Conservation (phyloP, 2,329 filamentous ascomycete species). For the Sarocladium oryzae region DNA sequence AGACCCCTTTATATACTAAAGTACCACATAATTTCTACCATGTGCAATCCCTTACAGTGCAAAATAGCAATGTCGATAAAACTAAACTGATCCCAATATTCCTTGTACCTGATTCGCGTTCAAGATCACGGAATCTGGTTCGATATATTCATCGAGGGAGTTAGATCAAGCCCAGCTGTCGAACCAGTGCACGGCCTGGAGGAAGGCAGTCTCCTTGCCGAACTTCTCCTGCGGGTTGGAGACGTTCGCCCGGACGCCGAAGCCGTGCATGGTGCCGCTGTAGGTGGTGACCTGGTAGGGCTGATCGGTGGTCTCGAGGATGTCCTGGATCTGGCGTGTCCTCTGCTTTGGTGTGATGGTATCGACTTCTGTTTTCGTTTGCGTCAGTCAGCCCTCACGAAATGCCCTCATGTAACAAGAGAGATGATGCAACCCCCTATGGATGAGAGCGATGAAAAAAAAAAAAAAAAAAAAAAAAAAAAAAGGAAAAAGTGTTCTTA, state of each 20-base stretch:
- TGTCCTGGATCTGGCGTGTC: constrained; percentile 45
- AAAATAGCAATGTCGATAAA: no score
- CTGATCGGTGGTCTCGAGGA: constrained; percentile 41
- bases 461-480: neutral
- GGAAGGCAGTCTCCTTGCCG: constrained; percentile 68
- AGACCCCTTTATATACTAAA: no score
- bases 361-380: constrained; percentile 39
- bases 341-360: constrained; percentile 43
- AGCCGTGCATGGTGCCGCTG: constrained; percentile 61
- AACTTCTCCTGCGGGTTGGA: constrained; percentile 48
- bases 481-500: constrained; percentile 18
- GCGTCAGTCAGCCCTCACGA: constrained; percentile 5
- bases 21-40: no score
- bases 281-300: constrained; percentile 62
- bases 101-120: no score
- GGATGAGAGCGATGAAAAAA: neutral
- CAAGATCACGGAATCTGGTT: no score
- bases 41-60: no score
- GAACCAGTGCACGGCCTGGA: constrained; percentile 68
- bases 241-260: constrained; percentile 58
- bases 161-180: constrained; percentile 40
- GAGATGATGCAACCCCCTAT: neutral
- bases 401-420: neutral
- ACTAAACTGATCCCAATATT: no score
- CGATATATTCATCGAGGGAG: no score